Base-by-base conservation (phyloP, 139 green algal species). In the Cymbomonas tetramitiformis region DNA sequence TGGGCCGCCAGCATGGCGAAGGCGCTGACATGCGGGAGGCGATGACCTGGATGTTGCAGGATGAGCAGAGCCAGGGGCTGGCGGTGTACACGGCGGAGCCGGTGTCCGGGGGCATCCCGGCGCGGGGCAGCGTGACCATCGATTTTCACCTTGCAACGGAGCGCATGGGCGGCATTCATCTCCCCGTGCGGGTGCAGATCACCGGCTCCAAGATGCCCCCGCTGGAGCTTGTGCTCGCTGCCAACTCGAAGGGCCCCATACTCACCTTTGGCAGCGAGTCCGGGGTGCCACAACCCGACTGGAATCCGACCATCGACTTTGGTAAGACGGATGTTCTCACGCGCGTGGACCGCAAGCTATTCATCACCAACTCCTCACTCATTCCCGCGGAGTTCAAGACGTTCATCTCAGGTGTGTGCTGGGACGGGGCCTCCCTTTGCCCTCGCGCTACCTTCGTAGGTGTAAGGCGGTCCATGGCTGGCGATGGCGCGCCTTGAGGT, bases 311-410 rank as follows among this genome's bases (percentile, higher is more conserved):
- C 38, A 67, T 87, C 24, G 52, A 68, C 33, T 90, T 83, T 62
- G 77, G 71, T 19, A 74, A 68, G 33, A 64, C 83, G 25, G 32
- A 62, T 6, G 82, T 91, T 32, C 71, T 91, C 34, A 64, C 69
- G 58, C 58, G 71, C 53, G 62, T 81, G 46, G 32, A 38, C 29
- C 38, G 55, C 46, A 24, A 59, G 59, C 47, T 86, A 40, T 56
- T 58, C 7, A 51, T 88, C n/a, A 58, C 71, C 58, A 92, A 92
- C 68, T 50, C 68, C 3, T 75, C 58, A 12, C 58, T 74, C n/a
- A 85, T 92, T 9, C 57, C 79, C 1, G 79, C 83, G 3, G 68
- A 81, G 10, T 70, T 83, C 55, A 83, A 85, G 57, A 34, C 46
- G n/a, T 54, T 36, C 21, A 34, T 54, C n/a, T 4, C 4, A 0